phyloP scores from a whole-genome alignment of 1,284 basidiomycete species.

The Microbotryum scabiosae region DNA sequence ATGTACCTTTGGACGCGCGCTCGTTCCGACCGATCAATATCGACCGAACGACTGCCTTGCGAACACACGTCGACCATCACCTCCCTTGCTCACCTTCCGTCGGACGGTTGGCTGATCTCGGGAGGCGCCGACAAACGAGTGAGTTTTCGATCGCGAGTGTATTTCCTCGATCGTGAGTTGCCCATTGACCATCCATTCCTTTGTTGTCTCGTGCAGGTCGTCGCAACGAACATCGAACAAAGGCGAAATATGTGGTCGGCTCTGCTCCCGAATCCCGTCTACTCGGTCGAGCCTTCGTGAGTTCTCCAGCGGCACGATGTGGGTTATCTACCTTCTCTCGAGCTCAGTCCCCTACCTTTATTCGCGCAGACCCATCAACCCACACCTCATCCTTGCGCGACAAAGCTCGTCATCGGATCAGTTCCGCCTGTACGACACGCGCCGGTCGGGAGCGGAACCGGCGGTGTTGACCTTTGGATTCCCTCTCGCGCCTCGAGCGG shows the following conservation, averaged over 20 bases:
- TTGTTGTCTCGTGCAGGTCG: constrained; percentile 1
- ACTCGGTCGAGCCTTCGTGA: constrained; percentile 15
- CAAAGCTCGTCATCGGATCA: constrained; percentile 7
- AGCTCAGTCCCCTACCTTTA: too few species aligned
- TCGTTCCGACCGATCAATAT: constrained; percentile 9
- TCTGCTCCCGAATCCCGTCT: constrained; percentile 6
- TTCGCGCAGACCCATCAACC: constrained; percentile 9
- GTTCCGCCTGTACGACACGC: constrained; percentile 18
- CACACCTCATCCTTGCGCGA: constrained; percentile 19
- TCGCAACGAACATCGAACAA: constrained; percentile 10
- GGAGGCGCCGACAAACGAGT: constrained; percentile 24
- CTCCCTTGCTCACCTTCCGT: constrained; percentile 1
- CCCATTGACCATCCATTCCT: not conserved
- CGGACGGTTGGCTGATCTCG: constrained; percentile 12
- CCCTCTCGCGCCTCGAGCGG: constrained; percentile 7
- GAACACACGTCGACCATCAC: constrained; percentile 21
- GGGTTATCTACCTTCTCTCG: not conserved
- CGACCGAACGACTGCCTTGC: constrained; percentile 4
- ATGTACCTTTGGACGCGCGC: constrained; percentile 23
- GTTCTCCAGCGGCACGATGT: not conserved
- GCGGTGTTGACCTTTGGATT: constrained; percentile 15
- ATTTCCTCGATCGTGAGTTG: not conserved
- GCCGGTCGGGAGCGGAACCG: not conserved
- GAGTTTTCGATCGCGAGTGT: not conserved
- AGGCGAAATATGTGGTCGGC: constrained; percentile 13